These are phyloP conservation scores for Apophysomyces elegans DNA, from an alignment of 371 early-diverging fungal genomes.

Conservation along the genomic window DNA sequence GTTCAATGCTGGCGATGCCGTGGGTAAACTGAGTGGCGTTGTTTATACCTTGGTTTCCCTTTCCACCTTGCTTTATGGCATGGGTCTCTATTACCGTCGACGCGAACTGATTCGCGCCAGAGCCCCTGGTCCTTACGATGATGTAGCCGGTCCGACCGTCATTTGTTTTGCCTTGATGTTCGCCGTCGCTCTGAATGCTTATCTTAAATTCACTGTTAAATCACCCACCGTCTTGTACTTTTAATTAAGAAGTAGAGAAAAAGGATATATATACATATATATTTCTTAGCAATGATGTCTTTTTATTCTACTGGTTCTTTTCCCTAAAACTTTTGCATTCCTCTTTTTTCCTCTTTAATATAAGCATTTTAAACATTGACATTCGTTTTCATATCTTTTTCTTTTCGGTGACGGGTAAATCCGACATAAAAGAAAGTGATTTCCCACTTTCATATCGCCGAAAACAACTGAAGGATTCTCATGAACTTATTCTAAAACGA, in stretches of 20 bases:
- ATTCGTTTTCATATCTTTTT: too few relatives aligned
- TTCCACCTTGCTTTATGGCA: conserved; percentile 87
- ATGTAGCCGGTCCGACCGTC: conserved; percentile 81
- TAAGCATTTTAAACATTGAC: too few relatives aligned
- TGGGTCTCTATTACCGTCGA: conserved; percentile 94
- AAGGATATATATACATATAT: neutral
- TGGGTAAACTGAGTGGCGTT: conserved; percentile 75
- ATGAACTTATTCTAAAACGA: too few relatives aligned
- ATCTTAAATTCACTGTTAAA: conserved; percentile 70
- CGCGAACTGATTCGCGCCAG: conserved; percentile 76
- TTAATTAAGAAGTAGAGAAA: conserved; percentile 9
- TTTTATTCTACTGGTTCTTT: neutral
- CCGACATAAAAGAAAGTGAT: too few relatives aligned
- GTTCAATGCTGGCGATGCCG: conserved; percentile 84
- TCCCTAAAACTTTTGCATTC: neutral
- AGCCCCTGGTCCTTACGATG: conserved; percentile 82
- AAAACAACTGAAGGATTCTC: too few relatives aligned
- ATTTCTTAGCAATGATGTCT: neutral
- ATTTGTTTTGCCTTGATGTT: conserved; percentile 85
- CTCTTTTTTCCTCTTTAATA: neutral
- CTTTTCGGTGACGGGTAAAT: too few relatives aligned
- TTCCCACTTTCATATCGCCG: too few relatives aligned
- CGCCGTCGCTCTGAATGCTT: conserved; percentile 90
- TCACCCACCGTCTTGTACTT: conserved; percentile 31
- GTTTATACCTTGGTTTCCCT: conserved; percentile 85